Evolutionary conservation across 208 protist genomes (phyloP).

Genomic region (Herpetomonas samuelpessoai): DNA sequence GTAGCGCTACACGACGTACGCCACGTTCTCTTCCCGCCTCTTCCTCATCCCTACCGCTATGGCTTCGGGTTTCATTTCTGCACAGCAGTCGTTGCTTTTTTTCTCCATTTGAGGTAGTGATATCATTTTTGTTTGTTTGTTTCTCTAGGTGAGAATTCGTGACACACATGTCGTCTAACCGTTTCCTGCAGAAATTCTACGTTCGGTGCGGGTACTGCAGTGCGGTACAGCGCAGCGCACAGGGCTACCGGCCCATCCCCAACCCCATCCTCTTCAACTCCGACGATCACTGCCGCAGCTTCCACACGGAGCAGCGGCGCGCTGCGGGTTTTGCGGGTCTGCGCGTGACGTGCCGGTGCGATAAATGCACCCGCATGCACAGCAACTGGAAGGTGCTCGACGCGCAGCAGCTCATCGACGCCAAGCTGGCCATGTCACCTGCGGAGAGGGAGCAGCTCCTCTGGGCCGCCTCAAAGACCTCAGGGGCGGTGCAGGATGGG

Average conservation of each 20-base stretch:
- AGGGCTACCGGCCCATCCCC: constrained; percentile 79
- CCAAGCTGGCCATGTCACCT: constrained; percentile 48
- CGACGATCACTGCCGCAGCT: constrained; percentile 78
- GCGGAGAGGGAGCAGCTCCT: constrained; percentile 31
- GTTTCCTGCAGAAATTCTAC: constrained; percentile 81
- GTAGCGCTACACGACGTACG: no score
- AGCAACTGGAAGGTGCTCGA: constrained; percentile 72
- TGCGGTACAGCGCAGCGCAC: constrained; percentile 57
- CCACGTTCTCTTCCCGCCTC: no score
- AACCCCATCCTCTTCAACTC: constrained; percentile 89
- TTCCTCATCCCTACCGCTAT: no score
- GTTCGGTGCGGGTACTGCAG: constrained; percentile 68
- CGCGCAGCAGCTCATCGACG: constrained; percentile 66
- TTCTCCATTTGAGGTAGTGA: no score
- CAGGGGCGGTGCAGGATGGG: background rate
- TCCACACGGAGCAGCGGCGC: constrained; percentile 71
- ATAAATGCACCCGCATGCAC: constrained; percentile 67
- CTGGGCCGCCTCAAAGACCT: constrained; percentile 12
- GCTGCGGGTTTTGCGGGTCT: constrained; percentile 49
- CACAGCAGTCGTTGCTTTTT: no score
- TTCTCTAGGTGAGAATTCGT: no score
- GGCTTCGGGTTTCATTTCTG: no score
- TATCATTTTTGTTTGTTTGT: no score
- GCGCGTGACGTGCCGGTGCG: constrained; percentile 57
- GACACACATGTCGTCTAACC: constrained; percentile 64